A percentile compares a stretch with the other conserved stretches of the same genome.
Evolutionary conservation across 441 rosid genomes (phyloP).

Genomic region (Erodium texanum): DNA sequence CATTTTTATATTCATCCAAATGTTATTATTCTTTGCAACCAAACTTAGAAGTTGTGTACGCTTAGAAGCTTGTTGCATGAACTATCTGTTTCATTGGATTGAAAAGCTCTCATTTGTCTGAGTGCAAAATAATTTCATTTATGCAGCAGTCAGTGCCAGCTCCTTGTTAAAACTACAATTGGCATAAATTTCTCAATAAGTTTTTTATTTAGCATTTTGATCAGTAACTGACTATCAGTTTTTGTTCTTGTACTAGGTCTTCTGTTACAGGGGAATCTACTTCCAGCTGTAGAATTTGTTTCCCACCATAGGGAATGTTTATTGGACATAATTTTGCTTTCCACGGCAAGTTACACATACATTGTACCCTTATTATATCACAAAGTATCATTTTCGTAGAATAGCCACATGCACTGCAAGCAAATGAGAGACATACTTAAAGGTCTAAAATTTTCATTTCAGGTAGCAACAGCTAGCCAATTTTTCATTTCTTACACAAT

Average conservation of each 20-base stretch:
- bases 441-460: slow-evolving; percentile 20
- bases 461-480: slow-evolving; percentile 92
- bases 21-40: too few species aligned
- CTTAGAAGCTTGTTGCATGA: neutral
- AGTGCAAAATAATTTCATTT: neutral
- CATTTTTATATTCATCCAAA: too few species aligned
- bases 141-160: neutral
- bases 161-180: neutral
- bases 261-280: slow-evolving; percentile 64
- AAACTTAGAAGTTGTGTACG: too few species aligned
- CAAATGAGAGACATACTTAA: neutral
- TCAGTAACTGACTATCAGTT: slow-evolving; percentile 13
- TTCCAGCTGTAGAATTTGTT: slow-evolving; percentile 71
- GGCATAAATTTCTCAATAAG: neutral
- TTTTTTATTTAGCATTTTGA: slow-evolving; percentile 9
- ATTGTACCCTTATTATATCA: neutral
- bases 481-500: slow-evolving; percentile 94
- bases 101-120: neutral
- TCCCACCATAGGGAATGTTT: slow-evolving; percentile 71
- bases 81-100: neutral
- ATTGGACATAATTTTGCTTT: slow-evolving; percentile 65
- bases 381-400: neutral
- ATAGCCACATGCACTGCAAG: neutral
- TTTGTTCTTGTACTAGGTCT: slow-evolving; percentile 50
- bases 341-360: slow-evolving; percentile 50